Base-by-base conservation (phyloP, 805 yeast genomes). In the Kazachstania psychrophila region DNA sequence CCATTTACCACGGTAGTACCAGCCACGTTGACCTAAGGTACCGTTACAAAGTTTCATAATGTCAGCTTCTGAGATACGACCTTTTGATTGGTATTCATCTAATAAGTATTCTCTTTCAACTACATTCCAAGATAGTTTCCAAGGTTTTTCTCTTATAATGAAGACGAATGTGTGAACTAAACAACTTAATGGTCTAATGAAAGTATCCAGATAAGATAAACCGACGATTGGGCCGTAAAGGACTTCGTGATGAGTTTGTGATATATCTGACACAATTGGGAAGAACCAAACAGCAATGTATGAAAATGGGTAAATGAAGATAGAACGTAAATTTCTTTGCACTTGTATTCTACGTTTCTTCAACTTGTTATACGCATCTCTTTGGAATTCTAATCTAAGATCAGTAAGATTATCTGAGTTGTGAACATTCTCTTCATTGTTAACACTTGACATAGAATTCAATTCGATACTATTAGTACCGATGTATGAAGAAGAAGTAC, bases 251-350 rank as follows among this genome's bases (percentile, higher is more conserved):
- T 65, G 62, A 46, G 70, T 64, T 49, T 72, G 76, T 8, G 84
- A 66, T 38, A 75, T 66, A 48, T 80, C 82, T 24, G 74, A 65
- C 5, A 79, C 70, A 42, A 84, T 72, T 2, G 96, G 96, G 45
- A 82, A 78, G 15, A 79, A 52, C 96, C 96, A 87, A 32, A 86
- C 59, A 19, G 81, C 66, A 40, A 85, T 67, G 57, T 85, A 87
- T 2, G 94, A 80, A 28, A 80, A 62, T 3, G 96, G 96, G 54
- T 87, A 87, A 31, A 87, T 68, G 58, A 87, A 85, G 33, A 87
- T 79, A 23, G 79, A 69, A 49, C 77, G 77, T 71, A 84, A 76
- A 60, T 87, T 95, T 39, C 77, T 75, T 53, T 79, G 76, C 34
- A 87, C 82, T 43, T 72, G 70, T 20, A 69, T 60, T 45, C 86